Base-by-base conservation (phyloP, 1,139 yeast species). In the Pichia norvegensis region DNA sequence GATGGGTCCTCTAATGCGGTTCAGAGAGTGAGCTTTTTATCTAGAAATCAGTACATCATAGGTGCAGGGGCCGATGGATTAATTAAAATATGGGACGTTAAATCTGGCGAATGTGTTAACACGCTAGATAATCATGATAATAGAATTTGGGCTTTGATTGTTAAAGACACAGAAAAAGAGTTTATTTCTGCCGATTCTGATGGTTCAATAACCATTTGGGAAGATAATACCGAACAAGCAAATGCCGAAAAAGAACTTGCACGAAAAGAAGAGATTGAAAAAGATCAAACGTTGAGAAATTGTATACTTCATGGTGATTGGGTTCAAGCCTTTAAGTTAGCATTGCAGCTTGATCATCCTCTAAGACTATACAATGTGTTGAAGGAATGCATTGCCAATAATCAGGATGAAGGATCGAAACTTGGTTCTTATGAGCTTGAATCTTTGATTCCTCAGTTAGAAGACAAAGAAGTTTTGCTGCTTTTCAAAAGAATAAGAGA, bases 1-100 rank as follows among this genome's bases (percentile, higher is more conserved):
- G 97, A 92, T 66, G 97, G 98, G 2, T 97, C 90, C 62, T 79
- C 95, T 11, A 92, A 90, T 61, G 84, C 97, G 0, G 90, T 92
- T 6, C 92, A 90, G 65, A 76, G 95, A 66, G 82, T 82, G 39
- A 72, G 76, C 36, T 86, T 86, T 59, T 71, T 85, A 52, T 79
- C 81, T 52, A 70, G 72, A 45, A 80, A 81, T 53, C 76, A 76
- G 45, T 95, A 85, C 61, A 61, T 90, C 17, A 78, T 86, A 29
- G 80, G 90, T 42, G 79, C 88, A 19, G 97, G 97, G 39, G 97
- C 97, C 19, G 98, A 92, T 65, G 97, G 97, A 1, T 74, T 92
- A 46, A 75, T 92, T 46, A 92, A 92, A 63, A 68, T 92, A 4
- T 92, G 99, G 99, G 95, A 87, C 57, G 70, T 78, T 45, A 56